Percentiles rank a stretch among this genome's conserved stretches.
These are phyloP conservation scores for Boletus semigastroideus DNA, from an alignment of 1,284 basidiomycete species.

Conservation along the genomic window DNA sequence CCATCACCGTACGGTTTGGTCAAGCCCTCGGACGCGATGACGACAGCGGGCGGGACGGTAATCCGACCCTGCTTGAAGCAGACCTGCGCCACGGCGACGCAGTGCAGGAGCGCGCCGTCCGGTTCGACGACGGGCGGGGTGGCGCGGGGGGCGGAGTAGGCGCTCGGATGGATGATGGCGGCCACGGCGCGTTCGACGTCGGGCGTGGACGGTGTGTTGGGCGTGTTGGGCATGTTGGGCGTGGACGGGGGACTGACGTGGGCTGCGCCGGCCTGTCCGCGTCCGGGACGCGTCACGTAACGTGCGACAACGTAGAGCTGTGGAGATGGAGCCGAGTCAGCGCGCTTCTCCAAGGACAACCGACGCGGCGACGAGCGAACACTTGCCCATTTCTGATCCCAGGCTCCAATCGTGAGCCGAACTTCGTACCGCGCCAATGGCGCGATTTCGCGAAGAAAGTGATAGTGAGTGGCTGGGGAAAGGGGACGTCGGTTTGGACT, in stretches of 20 bases:
- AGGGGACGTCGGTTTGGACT: not conserved
- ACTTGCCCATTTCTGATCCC: slow-evolving; percentile 85
- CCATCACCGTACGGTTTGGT: slow-evolving; percentile 29
- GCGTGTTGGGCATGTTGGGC: not conserved
- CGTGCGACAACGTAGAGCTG: slow-evolving; percentile 34
- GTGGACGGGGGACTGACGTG: slow-evolving; percentile 6
- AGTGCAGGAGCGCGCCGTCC: slow-evolving; percentile 65
- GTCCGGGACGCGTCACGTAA: slow-evolving; percentile 27
- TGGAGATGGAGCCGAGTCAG: not conserved
- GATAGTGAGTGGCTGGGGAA: slow-evolving; percentile 62
- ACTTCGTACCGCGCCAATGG: slow-evolving; percentile 72
- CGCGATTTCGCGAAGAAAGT: slow-evolving; percentile 79
- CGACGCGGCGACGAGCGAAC: no score
- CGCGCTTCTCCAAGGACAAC: not conserved
- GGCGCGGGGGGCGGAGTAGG: slow-evolving; percentile 10
- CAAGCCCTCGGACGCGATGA: slow-evolving; percentile 57
- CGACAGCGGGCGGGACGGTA: slow-evolving; percentile 70
- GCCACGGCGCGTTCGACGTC: slow-evolving; percentile 32
- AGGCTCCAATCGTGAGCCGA: slow-evolving; percentile 61
- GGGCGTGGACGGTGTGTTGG: not conserved
- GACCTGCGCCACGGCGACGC: slow-evolving; percentile 63
- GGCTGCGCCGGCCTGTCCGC: not conserved
- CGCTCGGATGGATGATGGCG: slow-evolving; percentile 32
- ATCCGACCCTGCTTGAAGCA: slow-evolving; percentile 78
- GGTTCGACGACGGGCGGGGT: slow-evolving; percentile 39